Conservation (phyloP, 768 basidiomycete species). For the Suillus variegatus region DNA sequence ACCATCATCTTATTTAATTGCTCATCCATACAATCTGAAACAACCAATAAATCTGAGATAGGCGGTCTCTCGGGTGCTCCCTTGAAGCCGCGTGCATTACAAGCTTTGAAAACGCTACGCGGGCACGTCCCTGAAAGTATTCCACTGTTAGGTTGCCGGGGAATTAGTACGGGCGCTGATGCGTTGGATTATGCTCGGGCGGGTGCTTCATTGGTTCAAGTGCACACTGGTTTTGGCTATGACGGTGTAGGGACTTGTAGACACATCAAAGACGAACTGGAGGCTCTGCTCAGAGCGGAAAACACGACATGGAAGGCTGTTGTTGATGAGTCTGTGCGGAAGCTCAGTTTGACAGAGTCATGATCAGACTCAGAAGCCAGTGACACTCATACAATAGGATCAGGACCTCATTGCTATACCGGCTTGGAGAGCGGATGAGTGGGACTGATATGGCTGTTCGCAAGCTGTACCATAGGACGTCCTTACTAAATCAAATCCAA, state of each 20-base stretch:
- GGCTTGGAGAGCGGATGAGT: constrained; percentile 22
- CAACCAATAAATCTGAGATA: constrained; percentile 67
- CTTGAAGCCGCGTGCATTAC: constrained; percentile 76
- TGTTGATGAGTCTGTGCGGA: constrained; percentile 55
- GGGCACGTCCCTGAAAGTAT: constrained; percentile 74
- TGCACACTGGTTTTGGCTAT: constrained; percentile 92
- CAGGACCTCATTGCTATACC: constrained; percentile 39
- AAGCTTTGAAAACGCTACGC: constrained; percentile 74
- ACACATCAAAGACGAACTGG: constrained; percentile 89
- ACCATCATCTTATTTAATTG: neutral
- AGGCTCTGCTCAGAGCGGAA: constrained; percentile 57
- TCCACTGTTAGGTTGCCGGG: constrained; percentile 93
- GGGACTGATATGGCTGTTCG: neutral
- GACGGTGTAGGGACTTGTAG: constrained; percentile 84
- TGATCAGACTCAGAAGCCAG: constrained; percentile 14
- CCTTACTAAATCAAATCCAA: neutral
- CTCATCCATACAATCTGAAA: constrained; percentile 12
- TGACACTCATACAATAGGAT: constrained; percentile 41
- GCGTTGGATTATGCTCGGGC: constrained; percentile 88
- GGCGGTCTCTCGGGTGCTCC: constrained; percentile 94
- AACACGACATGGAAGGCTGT: constrained; percentile 77
- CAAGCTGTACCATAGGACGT: neutral
- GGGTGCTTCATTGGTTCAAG: constrained; percentile 85
- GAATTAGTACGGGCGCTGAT: constrained; percentile 82
- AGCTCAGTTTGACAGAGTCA: constrained; percentile 48